Evolutionary conservation across 192 early-diverging fungal genomes (phyloP), one percentile per base, ranked within the genome.

Genomic region (Backusella australiensis): DNA sequence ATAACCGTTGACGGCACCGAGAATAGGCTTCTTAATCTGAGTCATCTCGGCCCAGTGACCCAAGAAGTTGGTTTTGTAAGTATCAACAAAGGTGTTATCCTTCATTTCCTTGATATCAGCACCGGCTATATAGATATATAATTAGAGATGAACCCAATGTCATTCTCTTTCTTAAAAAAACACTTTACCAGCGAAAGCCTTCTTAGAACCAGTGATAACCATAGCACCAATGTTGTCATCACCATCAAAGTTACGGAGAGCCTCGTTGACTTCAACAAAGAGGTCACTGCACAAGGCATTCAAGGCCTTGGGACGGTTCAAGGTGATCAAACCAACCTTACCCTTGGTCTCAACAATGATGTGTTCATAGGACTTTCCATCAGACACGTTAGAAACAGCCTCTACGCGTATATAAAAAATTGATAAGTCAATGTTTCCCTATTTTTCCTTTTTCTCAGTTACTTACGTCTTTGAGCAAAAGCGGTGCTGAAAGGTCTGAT

Each of bases 71-170:
- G 85, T 87, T 80, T 91, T 93, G 89, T 96, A 98, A 88, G 93
- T 96, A 68, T 90, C 84, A 74, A 96, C 90, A 80, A 95, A 97
- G 76, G 91, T 86, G 34, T 94, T 86, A 74, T 93, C 92, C 84
- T 88, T 90, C 98, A 99, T 99, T 84, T 99, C 96, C 89, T 99
- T 98, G 85, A 99, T 99, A 81, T 99, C 98, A 65, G 98, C 98
- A 39, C 98, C 98, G 42, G 98, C 94, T 77, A 69, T 19, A 65
- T 35, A 35, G 4, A 70, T 1, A 23, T 38, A 34, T 36, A 53
- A 7, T 15, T 1, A 34, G 12, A 35, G 2, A 46, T 4, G 4
- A 29, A 56, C 52, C 36, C 19, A 26, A 12, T 53, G n/a, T 14
- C 19, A 8, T 34, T 32, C 32, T 32, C 32, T 32, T 17, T 36